phyloP scores from a whole-genome alignment of 441 rosid genomes.

The Arabidopsis lyrata region DNA sequence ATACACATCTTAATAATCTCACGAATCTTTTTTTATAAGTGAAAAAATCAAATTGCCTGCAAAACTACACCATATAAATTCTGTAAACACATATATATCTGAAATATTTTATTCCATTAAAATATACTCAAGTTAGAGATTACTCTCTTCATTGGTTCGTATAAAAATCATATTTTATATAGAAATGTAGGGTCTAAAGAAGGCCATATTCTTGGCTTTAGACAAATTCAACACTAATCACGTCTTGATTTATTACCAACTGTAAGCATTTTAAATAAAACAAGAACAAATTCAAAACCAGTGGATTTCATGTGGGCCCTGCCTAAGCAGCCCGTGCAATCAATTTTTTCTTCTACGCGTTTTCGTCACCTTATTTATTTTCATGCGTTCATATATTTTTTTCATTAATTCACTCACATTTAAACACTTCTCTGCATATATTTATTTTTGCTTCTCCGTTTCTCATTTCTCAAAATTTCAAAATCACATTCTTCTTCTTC shows the following conservation, averaged over 20 bases:
- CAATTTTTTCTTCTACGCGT: constrained; percentile 10
- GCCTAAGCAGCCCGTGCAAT: constrained; percentile 11
- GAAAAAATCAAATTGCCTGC: not conserved
- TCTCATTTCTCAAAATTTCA: not conserved
- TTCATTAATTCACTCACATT: not conserved
- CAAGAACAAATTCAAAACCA: not conserved
- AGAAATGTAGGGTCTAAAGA: not conserved
- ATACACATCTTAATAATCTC: not conserved
- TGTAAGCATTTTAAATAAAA: too few species aligned
- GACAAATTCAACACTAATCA: constrained; percentile 26
- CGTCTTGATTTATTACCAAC: constrained; percentile 26
- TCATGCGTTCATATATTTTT: not conserved
- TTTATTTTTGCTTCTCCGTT: constrained; percentile 19
- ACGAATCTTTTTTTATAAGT: not conserved
- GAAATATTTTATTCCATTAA: not conserved
- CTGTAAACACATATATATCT: not conserved
- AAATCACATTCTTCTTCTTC: constrained; percentile 21
- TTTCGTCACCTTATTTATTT: not conserved
- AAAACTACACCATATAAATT: not conserved
- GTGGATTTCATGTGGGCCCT: constrained; percentile 26
- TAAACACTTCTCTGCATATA: constrained; percentile 29
- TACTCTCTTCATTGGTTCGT: not conserved
- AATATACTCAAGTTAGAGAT: not conserved
- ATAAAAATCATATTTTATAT: not conserved
- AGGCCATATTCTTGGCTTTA: not conserved